Evolutionary conservation across 495 filamentous ascomycete genomes (phyloP), one percentile per base, ranked within the genome.

Genomic region (Durotheca rogersii): DNA sequence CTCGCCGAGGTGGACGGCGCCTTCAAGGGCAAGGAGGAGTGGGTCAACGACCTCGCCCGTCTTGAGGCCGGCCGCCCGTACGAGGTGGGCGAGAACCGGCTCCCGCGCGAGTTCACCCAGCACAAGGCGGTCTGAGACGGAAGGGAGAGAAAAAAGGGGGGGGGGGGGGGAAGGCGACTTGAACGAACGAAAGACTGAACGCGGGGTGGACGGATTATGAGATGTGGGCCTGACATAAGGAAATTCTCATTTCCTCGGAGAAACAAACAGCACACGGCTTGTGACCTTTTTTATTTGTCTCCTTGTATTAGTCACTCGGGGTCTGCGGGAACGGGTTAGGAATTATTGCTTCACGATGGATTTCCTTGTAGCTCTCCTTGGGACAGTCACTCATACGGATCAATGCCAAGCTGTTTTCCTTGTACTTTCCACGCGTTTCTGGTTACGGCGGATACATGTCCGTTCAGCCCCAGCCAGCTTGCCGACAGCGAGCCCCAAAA

Each of bases 21-120:
- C 2, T 59, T 77, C 34, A 56, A 62, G 34, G 73, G 73, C 14
- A 72, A 73, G 0, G 72, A 81, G 49, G 53, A 62, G 38, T 94
- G 88, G 89, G 81, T 94, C 25, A 86, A 86, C 51, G 87, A 92
- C 61, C 73, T 92, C 75, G 88, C 88, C 4, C 77, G 87, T 14
- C 77, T 83, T 51, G 82, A 83, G 51, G 81, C 85, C 1, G 81
- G 81, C 0, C 64, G 71, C 45, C 74, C 73, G 2, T 88, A 86
- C 57, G 42, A 58, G 36, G 71, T 81, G 40, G 75, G 70, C 6
- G 87, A 90, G 71, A 79, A 77, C 39, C 79, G 76, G 31, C 66
- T 93, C 33, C 74, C 76, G 5, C 67, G 74, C 19, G 52, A 69
- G 45, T 77, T 76, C 36, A 76, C 74, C 0, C 44, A 70, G 53